Base-by-base conservation (phyloP, 2,329 filamentous ascomycete genomes). In the Lachnellula willkommii region DNA sequence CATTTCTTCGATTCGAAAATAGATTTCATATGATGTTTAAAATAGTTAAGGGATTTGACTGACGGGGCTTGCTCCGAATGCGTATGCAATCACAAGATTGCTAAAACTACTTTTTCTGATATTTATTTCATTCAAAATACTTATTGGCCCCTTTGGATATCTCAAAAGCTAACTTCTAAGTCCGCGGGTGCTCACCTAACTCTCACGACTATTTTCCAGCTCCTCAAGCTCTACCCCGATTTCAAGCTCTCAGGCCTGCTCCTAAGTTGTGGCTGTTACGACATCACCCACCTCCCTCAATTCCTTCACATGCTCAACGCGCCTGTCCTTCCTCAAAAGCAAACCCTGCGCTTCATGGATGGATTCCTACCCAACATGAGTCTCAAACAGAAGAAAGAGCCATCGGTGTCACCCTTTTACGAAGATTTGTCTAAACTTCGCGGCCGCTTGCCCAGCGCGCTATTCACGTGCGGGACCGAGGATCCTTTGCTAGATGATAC, bases 391-490 rank as follows among this genome's bases (percentile, higher is more conserved):
- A 71, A 73, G 5, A 72, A 75, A 42, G 62, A 77, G 48, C 73
- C 77, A 1, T 68, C 67, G 20, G 73, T 82, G 4, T 77, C 73
- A 1, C 80, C 80, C 0, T 72, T 81, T 39, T 82, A 77, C 63
- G 74, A 74, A 12, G 72, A 82, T 55, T 46, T 77, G n/a, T 55
- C 43, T 48, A 70, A 32, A 61, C 69, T 55, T 9, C 43, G 64
- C 61, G 65, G 63, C 47, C 66, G 66, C 52, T 65, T 82, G n/a
- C 80, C 79, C 24, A 74, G 75, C 0, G 79, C 79, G 2, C 62
- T 84, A 20, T 83, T 83, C 60, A 72, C 75, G 1, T 78, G 75
- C 56, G 80, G 80, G 0, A 82, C 79, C 5, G 73, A 77, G 56
- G 81, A 84, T 66, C 73, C 73, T 5, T 60, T 83, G 56, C 62